Evolutionary conservation across 2,329 filamentous ascomycete genomes (phyloP).

Genomic region (Huntiella decipiens): DNA sequence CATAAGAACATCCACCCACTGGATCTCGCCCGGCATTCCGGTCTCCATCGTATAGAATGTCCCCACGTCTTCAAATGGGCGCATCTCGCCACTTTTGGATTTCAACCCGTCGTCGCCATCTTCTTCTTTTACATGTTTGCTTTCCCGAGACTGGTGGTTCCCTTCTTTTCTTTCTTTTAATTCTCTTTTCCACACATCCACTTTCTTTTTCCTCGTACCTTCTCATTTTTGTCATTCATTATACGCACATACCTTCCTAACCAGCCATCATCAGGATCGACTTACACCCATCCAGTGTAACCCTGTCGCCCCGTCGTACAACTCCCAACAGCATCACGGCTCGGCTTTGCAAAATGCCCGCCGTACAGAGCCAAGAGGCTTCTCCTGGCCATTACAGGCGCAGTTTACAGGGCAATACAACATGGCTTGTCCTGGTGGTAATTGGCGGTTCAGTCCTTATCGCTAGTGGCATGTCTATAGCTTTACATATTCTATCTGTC

Average conservation of each 20-base stretch:
- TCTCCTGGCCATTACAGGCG: not conserved
- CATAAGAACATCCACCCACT: too few species aligned
- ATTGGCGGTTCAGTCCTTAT: conserved; percentile 28
- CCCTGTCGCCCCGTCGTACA: too few species aligned
- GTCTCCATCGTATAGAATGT: too few species aligned
- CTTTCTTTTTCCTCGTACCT: not conserved
- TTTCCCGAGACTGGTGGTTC: not conserved
- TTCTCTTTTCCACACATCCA: not conserved
- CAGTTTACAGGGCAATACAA: conserved; percentile 12
- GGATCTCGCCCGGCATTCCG: too few species aligned
- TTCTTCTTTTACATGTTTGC: conserved; percentile 1
- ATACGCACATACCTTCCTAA: too few species aligned
- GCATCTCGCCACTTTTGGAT: too few species aligned
- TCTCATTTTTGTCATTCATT: not conserved
- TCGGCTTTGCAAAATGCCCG: conserved; percentile 1
- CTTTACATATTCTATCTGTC: conserved; percentile 23
- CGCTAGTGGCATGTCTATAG: conserved; percentile 23
- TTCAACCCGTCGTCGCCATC: too few species aligned
- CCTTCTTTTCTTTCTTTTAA: not conserved
- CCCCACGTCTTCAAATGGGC: too few species aligned
- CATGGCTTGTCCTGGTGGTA: conserved; percentile 26
- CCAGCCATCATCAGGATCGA: too few species aligned
- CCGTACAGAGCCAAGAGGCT: conserved; percentile 6
- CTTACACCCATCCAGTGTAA: too few species aligned
- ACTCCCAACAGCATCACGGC: not conserved